Conservation (phyloP, 345 rosid species). For the Pistacia integerrima region DNA sequence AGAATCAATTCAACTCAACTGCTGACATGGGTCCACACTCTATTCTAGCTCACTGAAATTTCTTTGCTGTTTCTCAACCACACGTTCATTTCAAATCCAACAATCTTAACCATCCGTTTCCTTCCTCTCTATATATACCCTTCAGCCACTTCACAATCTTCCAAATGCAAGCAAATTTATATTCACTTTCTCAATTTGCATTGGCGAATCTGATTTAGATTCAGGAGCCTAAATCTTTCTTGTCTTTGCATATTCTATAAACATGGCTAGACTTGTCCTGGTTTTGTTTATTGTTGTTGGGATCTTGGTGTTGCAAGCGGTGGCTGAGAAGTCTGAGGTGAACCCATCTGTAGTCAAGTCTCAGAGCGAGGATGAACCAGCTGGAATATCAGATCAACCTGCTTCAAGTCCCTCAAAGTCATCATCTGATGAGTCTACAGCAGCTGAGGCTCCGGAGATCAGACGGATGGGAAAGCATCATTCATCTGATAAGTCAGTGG, state of each 20-base stretch:
- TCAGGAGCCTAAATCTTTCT: not conserved
- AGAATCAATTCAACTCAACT: not conserved
- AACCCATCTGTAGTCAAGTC: conserved; percentile 20
- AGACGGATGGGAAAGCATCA: conserved; percentile 50
- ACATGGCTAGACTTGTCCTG: conserved; percentile 26
- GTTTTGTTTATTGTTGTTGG: conserved; percentile 28
- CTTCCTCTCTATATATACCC: conserved; percentile 10
- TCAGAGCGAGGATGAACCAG: conserved; percentile 5
- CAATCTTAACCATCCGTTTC: not conserved
- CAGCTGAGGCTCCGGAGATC: conserved; percentile 46
- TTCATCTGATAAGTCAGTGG: conserved; percentile 42
- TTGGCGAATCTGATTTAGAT: not conserved
- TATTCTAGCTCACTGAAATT: not conserved
- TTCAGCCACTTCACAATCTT: not conserved
- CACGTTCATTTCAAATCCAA: not conserved
- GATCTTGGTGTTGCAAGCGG: conserved; percentile 35
- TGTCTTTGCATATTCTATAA: not conserved
- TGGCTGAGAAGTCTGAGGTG: conserved; percentile 22
- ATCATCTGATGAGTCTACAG: not conserved
- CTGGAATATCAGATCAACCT: conserved; percentile 28
- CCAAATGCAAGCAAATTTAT: not conserved
- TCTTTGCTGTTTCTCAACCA: conserved; percentile 8
- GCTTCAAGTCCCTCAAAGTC: conserved; percentile 14
- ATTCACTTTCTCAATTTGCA: not conserved
- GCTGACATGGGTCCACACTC: not conserved